These are phyloP conservation scores for Mycena citricolor DNA, from an alignment of 1,284 basidiomycete genomes.

Conservation along the genomic window DNA sequence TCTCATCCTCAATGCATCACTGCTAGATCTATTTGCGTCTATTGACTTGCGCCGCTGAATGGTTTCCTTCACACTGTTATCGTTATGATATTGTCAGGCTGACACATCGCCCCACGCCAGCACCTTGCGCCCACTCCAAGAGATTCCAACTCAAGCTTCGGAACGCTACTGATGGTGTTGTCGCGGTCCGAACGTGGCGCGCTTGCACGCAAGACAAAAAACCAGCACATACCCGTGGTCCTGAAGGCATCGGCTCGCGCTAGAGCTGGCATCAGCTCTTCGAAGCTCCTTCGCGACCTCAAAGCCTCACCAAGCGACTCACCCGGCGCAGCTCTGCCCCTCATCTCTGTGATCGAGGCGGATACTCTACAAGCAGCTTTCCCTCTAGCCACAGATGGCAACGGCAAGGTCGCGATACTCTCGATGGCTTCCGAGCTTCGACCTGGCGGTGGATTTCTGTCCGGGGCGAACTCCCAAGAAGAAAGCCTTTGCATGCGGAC, in stretches of 20 bases:
- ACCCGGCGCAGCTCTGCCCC: not conserved
- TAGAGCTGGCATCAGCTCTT: constrained; percentile 13
- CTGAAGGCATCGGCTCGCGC: constrained; percentile 21
- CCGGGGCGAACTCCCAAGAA: constrained; percentile 23
- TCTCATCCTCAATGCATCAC: too few species aligned
- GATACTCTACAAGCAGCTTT: constrained; percentile 22
- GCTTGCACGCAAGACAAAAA: constrained; percentile 22
- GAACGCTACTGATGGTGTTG: too few species aligned
- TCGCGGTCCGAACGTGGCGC: constrained; percentile 15
- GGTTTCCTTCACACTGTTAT: too few species aligned
- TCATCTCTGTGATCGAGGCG: constrained; percentile 18
- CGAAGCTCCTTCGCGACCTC: constrained; percentile 19
- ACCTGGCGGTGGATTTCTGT: constrained; percentile 24
- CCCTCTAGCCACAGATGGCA: constrained; percentile 6
- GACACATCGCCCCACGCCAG: too few species aligned
- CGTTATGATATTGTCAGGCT: too few species aligned
- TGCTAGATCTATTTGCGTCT: too few species aligned
- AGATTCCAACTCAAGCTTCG: too few species aligned
- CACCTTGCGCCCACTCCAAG: too few species aligned
- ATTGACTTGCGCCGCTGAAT: too few species aligned
- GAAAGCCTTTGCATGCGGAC: constrained; percentile 26
- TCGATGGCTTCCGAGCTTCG: constrained; percentile 26
- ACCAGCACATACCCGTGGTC: constrained; percentile 21
- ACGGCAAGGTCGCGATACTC: constrained; percentile 18
- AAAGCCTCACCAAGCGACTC: not conserved